Conservation (phyloP, 2,329 filamentous ascomycete species). For the Fusarium heterosporum region DNA sequence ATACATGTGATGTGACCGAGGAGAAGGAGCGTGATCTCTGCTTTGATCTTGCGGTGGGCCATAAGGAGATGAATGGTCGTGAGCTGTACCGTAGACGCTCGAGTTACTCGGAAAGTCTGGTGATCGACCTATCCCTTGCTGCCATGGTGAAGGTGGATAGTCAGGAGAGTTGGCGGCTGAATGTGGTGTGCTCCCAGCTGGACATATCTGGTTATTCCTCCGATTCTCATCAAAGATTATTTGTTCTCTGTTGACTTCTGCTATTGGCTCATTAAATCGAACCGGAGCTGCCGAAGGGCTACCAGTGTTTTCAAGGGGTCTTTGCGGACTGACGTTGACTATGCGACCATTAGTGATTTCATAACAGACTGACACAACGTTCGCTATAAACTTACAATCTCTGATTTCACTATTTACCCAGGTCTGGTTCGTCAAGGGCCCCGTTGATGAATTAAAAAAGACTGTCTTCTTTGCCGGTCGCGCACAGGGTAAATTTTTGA, state of each 20-base stretch:
- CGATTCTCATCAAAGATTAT: constrained; percentile 4
- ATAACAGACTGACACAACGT: fast-evolving
- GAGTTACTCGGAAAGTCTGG: constrained; percentile 23
- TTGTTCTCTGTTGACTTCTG: not conserved
- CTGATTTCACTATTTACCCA: constrained; percentile 53
- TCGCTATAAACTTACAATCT: constrained; percentile 47
- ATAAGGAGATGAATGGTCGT: constrained; percentile 31
- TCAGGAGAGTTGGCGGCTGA: constrained; percentile 7
- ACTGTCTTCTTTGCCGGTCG: constrained; percentile 52
- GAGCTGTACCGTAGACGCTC: constrained; percentile 17
- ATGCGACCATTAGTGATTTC: fast-evolving
- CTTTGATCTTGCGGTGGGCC: constrained; percentile 6
- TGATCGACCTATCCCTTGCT: constrained; percentile 21
- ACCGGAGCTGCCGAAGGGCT: not conserved
- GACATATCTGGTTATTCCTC: constrained; percentile 5
- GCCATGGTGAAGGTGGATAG: constrained; percentile 28
- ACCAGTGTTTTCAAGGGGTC: not conserved
- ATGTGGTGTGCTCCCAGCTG: constrained; percentile 1
- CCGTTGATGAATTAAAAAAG: constrained; percentile 52
- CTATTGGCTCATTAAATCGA: not conserved
- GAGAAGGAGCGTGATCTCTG: constrained; percentile 18
- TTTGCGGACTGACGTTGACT: constrained; percentile 28
- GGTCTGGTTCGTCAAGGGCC: constrained; percentile 51
- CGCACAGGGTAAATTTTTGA: constrained; percentile 51
- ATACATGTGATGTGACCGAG: constrained; percentile 15